phyloP scores from a whole-genome alignment of 2,329 filamentous ascomycete genomes.

The Claviceps citrina region DNA sequence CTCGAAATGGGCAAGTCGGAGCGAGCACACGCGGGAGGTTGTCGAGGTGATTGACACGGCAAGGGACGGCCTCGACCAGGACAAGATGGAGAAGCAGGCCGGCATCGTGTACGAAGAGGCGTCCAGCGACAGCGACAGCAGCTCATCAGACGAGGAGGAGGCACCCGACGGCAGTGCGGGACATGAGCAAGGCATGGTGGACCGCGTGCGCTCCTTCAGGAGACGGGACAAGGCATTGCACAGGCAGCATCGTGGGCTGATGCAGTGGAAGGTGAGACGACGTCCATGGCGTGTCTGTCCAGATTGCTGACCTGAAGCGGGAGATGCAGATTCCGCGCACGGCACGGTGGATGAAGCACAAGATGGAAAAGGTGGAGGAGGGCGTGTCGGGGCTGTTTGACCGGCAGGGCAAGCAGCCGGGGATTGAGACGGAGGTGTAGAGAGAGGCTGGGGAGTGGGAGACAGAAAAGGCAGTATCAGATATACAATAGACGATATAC shows the following conservation, averaged over 20 bases:
- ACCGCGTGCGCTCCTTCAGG: conserved; percentile 44
- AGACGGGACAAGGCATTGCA: conserved; percentile 44
- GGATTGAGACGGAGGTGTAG: conserved; percentile 56
- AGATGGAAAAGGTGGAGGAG: conserved; percentile 40
- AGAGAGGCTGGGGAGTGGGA: too few species aligned
- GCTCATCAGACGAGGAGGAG: conserved; percentile 25
- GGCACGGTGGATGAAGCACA: conserved; percentile 36
- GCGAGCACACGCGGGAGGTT: conserved; percentile 20
- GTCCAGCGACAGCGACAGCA: conserved; percentile 16
- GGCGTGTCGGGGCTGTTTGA: conserved; percentile 42
- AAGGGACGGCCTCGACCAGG: conserved; percentile 19
- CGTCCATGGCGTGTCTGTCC: too few species aligned
- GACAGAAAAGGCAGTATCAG: too few species aligned
- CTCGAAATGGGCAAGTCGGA: conserved; percentile 20
- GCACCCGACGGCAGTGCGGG: conserved; percentile 21
- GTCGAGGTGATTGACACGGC: conserved; percentile 33
- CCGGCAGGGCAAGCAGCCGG: conserved; percentile 40
- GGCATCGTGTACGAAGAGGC: conserved; percentile 20
- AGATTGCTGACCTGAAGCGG: neutral
- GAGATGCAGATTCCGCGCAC: conserved; percentile 24
- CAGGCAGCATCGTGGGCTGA: conserved; percentile 50
- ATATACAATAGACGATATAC: too few species aligned
- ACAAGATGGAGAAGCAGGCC: conserved; percentile 19
- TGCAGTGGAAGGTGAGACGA: conserved; percentile 47
- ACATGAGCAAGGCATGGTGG: conserved; percentile 29